phyloP scores from a whole-genome alignment of 2,329 filamentous ascomycete species.

The Setomelanomma holmii region DNA sequence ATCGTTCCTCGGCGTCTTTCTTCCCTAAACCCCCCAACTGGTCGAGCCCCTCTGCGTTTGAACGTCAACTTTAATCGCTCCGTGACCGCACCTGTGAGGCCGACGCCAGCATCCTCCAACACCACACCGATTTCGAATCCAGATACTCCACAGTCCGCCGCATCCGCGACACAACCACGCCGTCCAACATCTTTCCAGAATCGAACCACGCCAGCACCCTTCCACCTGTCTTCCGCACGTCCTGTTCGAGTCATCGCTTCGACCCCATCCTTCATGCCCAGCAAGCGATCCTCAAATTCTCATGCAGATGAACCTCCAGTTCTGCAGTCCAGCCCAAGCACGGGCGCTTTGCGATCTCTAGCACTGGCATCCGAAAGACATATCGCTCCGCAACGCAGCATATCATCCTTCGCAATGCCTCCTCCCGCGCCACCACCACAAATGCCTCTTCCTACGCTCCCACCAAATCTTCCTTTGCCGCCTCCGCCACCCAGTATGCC shows the following conservation, averaged over 20 bases:
- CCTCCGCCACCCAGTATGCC: constrained; percentile 17
- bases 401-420: constrained; percentile 51
- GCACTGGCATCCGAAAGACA: not conserved
- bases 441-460: constrained; percentile 53
- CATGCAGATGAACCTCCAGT: constrained; percentile 1
- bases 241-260: constrained; percentile 36
- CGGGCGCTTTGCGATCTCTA: constrained; percentile 23
- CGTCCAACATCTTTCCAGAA: constrained; percentile 56
- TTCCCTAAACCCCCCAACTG: constrained; percentile 28
- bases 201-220: constrained; percentile 52
- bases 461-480: constrained; percentile 34
- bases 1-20: constrained; percentile 41
- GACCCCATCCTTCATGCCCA: constrained; percentile 41
- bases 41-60: constrained; percentile 33
- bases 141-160: constrained; percentile 11
- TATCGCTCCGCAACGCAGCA: constrained; percentile 39
- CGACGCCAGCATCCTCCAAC: constrained; percentile 22
- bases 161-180: constrained; percentile 21
- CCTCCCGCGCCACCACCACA: constrained; percentile 56
- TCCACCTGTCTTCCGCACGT: constrained; percentile 51
- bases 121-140: constrained; percentile 16
- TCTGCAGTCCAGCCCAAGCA: constrained; percentile 30
- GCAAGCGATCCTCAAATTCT: constrained; percentile 29
- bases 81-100: constrained; percentile 37
- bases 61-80: constrained; percentile 36